A percentile compares a stretch with the other conserved stretches of the same genome.
Evolutionary conservation across 2,329 filamentous ascomycete species (phyloP).

Genomic region (Botryotinia convoluta): DNA sequence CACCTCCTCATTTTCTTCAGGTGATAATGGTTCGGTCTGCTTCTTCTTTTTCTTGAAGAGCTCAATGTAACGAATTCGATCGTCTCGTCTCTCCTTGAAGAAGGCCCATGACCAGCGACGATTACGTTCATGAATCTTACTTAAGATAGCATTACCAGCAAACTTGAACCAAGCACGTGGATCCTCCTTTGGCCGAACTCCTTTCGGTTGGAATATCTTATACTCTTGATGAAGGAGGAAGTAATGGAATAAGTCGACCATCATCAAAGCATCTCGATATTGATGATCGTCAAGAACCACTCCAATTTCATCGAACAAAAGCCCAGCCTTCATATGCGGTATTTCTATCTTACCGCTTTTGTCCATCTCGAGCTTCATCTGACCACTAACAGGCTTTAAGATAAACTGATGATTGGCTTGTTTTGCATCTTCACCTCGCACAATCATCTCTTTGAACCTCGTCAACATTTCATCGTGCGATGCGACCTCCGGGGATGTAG

Average conservation of each 20-base stretch:
- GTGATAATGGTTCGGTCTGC: slow-evolving; percentile 63
- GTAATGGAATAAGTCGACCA: slow-evolving; percentile 97
- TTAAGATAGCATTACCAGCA: slow-evolving; percentile 81
- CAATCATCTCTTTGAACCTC: slow-evolving; percentile 76
- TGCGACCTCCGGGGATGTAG: slow-evolving; percentile 57
- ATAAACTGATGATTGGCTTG: slow-evolving; percentile 78
- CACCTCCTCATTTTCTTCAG: slow-evolving; percentile 70
- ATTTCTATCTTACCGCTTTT: slow-evolving; percentile 79
- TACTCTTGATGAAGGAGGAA: slow-evolving; percentile 98
- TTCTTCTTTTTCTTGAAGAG: slow-evolving; percentile 90
- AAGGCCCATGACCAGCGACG: slow-evolving; percentile 94
- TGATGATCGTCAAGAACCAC: slow-evolving; percentile 97
- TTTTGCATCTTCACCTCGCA: slow-evolving; percentile 59
- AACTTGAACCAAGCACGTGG: slow-evolving; percentile 91
- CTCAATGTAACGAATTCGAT: slow-evolving; percentile 83
- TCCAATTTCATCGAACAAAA: slow-evolving; percentile 96
- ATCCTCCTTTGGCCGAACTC: slow-evolving; percentile 77
- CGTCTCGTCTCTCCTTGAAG: slow-evolving; percentile 87
- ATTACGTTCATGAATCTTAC: slow-evolving; percentile 94
- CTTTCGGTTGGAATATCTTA: slow-evolving; percentile 86
- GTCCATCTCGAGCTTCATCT: slow-evolving; percentile 91
- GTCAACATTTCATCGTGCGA: slow-evolving; percentile 74
- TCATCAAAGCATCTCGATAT: slow-evolving; percentile 95
- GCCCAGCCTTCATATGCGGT: slow-evolving; percentile 84
- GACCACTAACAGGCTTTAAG: slow-evolving; percentile 89